Percentiles rank a stretch among this genome's conserved stretches.
Conservation (phyloP, 169 alveolate genomes). For the Cryptosporidium felis region DNA sequence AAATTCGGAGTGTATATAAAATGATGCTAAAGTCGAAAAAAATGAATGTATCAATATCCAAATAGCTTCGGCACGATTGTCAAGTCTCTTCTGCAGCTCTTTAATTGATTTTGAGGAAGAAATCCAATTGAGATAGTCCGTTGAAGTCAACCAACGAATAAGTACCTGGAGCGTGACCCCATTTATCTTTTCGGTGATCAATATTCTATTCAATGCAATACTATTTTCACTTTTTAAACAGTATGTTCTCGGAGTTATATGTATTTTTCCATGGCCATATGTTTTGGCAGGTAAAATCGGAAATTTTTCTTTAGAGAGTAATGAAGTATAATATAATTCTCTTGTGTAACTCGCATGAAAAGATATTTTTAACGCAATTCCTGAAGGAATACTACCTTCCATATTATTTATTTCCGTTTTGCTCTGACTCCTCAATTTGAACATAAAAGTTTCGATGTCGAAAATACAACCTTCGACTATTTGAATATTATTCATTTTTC, state of each 20-base stretch:
- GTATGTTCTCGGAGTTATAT: conserved; percentile 55
- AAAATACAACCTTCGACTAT: conserved; percentile 25
- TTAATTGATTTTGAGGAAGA: conserved; percentile 33
- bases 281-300: conserved; percentile 55
- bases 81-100: conserved; percentile 54
- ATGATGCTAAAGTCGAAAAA: conserved; percentile 54
- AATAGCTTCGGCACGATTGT: conserved; percentile 60
- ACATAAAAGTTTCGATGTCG: neutral
- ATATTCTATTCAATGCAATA: conserved; percentile 27
- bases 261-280: conserved; percentile 58
- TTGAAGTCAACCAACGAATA: conserved; percentile 52
- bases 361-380: conserved; percentile 49
- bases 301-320: conserved; percentile 44
- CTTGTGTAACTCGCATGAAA: conserved; percentile 60
- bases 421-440: neutral
- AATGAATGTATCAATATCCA: conserved; percentile 60
- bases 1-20: conserved; percentile 61
- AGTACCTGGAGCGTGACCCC: conserved; percentile 55
- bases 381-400: neutral
- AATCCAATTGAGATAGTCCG: conserved; percentile 50
- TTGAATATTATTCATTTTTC: conserved; percentile 18
- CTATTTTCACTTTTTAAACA: conserved; percentile 14
- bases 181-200: conserved; percentile 58
- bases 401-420: neutral
- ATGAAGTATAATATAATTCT: conserved; percentile 46